Evolutionary conservation across 2,329 filamentous ascomycete genomes (phyloP).

Genomic region (Botryotinia narcissicola): DNA sequence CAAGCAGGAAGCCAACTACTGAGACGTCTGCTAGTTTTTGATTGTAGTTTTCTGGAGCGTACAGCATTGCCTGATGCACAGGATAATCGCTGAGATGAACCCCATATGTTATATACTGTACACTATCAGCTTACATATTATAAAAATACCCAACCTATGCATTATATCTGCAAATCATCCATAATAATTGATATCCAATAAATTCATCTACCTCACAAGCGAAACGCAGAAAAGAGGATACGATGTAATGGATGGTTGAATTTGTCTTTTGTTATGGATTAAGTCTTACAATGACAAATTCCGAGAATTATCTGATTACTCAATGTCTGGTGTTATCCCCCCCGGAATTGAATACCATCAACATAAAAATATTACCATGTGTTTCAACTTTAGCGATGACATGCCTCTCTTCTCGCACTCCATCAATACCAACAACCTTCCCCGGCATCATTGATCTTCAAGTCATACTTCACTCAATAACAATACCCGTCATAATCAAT

Average conservation of each 20-base stretch:
- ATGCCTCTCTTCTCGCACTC: not conserved
- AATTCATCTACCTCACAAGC: not conserved
- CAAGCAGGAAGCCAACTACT: conserved; percentile 1
- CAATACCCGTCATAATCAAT: not conserved
- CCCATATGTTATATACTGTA: not conserved
- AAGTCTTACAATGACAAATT: not conserved
- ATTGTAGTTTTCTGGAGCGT: not conserved
- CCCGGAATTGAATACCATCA: not conserved
- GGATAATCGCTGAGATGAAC: not conserved
- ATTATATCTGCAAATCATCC: not conserved
- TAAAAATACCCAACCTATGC: not conserved
- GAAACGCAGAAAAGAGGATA: not conserved
- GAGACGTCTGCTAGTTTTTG: not conserved
- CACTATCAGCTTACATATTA: not conserved
- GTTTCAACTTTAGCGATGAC: not conserved
- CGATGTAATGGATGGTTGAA: too few species aligned
- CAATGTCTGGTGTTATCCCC: not conserved
- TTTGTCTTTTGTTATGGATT: not conserved
- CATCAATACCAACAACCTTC: not conserved
- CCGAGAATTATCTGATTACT: not conserved
- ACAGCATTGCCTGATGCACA: not conserved
- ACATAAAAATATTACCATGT: conserved; percentile 4
- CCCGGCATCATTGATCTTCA: not conserved
- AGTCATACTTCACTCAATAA: not conserved
- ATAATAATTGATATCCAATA: not conserved